Evolutionary conservation across 306 rosid species (phyloP), one percentile per base, ranked within the genome.

Genomic region (Glycyrrhiza uralensis): DNA sequence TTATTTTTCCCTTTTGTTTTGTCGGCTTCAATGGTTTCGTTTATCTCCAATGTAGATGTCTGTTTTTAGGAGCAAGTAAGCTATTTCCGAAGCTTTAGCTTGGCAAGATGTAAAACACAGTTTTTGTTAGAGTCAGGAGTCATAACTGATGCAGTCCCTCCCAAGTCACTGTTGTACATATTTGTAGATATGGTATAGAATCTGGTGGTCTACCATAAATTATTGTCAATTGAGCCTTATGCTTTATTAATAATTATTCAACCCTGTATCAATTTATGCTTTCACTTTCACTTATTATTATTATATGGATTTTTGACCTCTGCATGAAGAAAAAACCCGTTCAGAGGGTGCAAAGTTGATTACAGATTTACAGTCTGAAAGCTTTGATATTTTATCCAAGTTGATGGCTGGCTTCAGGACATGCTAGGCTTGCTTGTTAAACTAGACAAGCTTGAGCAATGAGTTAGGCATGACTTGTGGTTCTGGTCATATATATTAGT

Each of bases 91-190:
- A 49, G 62, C 64, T 65, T 42, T 44, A 22, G 78, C 55, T 46
- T 62, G 51, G 45, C 66, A 51, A 61, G 63, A 58, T 57, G 79
- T 65, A 47, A 42, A 63, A 57, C 22, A 20, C 7, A 23, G 72
- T 81, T 75, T n/a, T 30, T 50, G 65, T 35, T 58, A 51, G 76
- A 70, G 62, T 76, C 23, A 9, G 14, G 14, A 70, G 52, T 62
- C 45, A 28, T 56, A 35, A 39, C 7, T 35, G 59, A 41, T 42
- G 51, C 10, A 18, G 15, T n/a, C n/a, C n/a, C n/a, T 32, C 36
- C 69, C 0, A 51, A 36, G 75, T 70, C 76, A 19, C 69, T 52
- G 67, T 77, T 82, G 86, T 73, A 77, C 56, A 81, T 65, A 77
- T 44, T 45, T 77, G 77, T 73, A 67, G 29, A 82, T 72, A 73